Evolutionary conservation across 805 yeast genomes (phyloP), one percentile per base, ranked within the genome.

Genomic region (Naumovozyma baii): DNA sequence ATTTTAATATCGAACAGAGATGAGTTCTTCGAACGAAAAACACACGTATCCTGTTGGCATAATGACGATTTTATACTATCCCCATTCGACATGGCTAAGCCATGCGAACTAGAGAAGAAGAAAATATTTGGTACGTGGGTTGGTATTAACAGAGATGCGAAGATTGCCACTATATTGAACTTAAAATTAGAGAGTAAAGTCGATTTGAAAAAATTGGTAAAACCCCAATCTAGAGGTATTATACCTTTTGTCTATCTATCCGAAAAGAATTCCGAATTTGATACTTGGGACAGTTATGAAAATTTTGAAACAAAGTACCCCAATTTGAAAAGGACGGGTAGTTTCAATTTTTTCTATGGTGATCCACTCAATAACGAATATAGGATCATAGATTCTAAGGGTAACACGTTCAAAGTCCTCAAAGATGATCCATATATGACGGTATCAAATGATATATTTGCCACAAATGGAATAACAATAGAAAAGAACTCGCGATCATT

Each of bases 91-190:
- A 57, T 83, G 50, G 85, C 80, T 33, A 15, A 36, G 30, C 4
- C 39, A 37, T 4, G 12, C n/a, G n/a, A 39, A 42, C 8, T 31
- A 37, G 15, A 45, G 18, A 46, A 44, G 5, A 60, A 87, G 28
- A 61, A 67, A 1, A 87, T 78, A 40, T 84, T 76, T 46, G 96
- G 98, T 1, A 84, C 96, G 0, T 92, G 98, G 98, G 74, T 85
- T 1, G 96, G 95, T 0, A 70, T 82, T 1, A 69, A 76, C 31
- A 64, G 65, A 22, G 55, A 49, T 2, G 85, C 85, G 0, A 68
- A 70, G 43, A 42, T 88, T 2, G 83, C 94, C 0, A 82, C 82
- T 2, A 68, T 90, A 19, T 78, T 92, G 14, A 90, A 90, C 55
- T 78, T 74, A 29, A 53, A 49, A 55, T 63, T 83, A 36, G 92